A percentile compares a stretch with the other conserved stretches of the same genome.
phyloP scores from a whole-genome alignment of 805 yeast genomes.

The Yarrowia sp. region DNA sequence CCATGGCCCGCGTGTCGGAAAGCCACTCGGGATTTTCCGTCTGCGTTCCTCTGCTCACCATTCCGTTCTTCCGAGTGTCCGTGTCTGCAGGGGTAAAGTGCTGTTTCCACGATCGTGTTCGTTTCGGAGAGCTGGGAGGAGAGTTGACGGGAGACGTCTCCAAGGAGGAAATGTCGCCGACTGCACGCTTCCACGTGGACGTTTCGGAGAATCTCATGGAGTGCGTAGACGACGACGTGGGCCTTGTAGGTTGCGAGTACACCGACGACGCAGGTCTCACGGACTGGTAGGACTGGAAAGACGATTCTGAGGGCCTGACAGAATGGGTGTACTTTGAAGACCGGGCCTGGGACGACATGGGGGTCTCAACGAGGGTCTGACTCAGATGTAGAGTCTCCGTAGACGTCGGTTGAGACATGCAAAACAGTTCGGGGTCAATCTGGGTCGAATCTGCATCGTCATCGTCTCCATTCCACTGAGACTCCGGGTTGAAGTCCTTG shows the following conservation, averaged over 20 bases:
- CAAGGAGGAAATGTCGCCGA: neutral
- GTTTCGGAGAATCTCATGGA: neutral
- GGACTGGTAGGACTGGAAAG: too few relatives aligned
- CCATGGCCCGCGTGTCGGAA: neutral
- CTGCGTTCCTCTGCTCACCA: conserved; percentile 23
- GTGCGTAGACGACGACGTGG: too few relatives aligned
- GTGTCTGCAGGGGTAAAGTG: conserved; percentile 16
- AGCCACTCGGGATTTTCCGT: conserved; percentile 22
- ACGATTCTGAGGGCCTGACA: too few relatives aligned
- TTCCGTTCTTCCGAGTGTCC: neutral
- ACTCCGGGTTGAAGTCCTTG: conserved; percentile 24
- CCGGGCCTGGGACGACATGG: neutral
- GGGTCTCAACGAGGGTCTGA: conserved; percentile 1
- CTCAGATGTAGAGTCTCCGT: neutral
- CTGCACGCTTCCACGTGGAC: conserved; percentile 2
- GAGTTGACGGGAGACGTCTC: conserved; percentile 2
- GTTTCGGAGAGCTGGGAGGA: neutral
- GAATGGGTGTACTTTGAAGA: too few relatives aligned
- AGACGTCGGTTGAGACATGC: neutral
- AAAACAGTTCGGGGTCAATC: conserved; percentile 3
- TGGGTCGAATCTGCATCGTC: neutral
- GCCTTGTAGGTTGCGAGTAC: too few relatives aligned
- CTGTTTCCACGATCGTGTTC: conserved; percentile 1
- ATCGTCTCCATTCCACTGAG: neutral
- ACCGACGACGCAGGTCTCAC: too few relatives aligned